Base-by-base conservation (phyloP, 805 yeast species). In the Candida morakotiae region DNA sequence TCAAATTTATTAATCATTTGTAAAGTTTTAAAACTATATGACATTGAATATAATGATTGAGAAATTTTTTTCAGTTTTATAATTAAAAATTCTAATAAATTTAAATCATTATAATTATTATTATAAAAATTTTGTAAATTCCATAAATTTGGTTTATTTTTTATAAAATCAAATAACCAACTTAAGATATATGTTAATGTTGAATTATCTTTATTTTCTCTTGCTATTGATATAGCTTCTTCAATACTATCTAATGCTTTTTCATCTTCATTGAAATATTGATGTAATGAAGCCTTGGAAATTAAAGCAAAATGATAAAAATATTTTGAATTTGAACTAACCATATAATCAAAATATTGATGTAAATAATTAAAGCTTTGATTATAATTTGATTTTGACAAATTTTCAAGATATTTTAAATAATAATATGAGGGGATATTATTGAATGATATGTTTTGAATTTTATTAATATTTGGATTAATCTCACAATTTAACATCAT, bases 211-310 rank as follows among this genome's bases (percentile, higher is more conserved):
- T 80, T 80, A 48, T 83, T 81, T 49, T 88, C 96, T 46, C 96
- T 66, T 0, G 96, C 96, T 2, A 88, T 87, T 5, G 83, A 69
- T 2, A 87, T 83, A 0, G 96, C 93, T 55, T 88, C 96, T 44
- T 83, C 87, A 7, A 87, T 83, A 1, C 95, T 82, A 45, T 81
- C 71, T 10, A 87, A 55, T 0, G 96, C 95, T 41, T 82, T 82
- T 9, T 70, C 71, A 44, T 74, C 73, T 39, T 80, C 78, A 20
- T 80, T 79, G 53, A 83, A 84, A 35, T 73, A 75, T 16, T 82
- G 80, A 46, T 86, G 87, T 28, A 85, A 60, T 0, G 84, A 69
- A 0, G 93, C 94, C 33, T 83, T 61, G 2, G 84, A 79, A 14
- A 86, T 66, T 22, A 87, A 62, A 1, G 94, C 89, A 55, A 82